Percentiles rank a stretch among this genome's conserved stretches.
Evolutionary conservation across 1,139 yeast species (phyloP).

Genomic region (Debaryomyces coudertii): DNA sequence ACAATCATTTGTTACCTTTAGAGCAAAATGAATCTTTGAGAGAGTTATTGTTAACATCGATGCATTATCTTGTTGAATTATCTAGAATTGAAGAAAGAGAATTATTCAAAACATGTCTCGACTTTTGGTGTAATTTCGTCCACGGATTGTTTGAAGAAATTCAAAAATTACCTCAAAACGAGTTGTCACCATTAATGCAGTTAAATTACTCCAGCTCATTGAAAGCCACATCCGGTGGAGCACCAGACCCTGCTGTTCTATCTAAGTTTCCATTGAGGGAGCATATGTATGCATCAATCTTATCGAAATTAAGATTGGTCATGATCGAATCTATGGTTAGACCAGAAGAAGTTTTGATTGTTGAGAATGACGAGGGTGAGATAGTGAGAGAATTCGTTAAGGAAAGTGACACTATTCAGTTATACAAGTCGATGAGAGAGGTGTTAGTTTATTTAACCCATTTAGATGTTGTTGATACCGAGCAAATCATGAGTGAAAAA

Average conservation of each 20-base stretch:
- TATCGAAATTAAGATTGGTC: slow-evolving; percentile 83
- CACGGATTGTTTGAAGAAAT: slow-evolving; percentile 81
- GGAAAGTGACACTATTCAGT: slow-evolving; percentile 94
- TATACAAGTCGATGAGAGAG: slow-evolving; percentile 94
- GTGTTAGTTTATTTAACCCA: slow-evolving; percentile 94
- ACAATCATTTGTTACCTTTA: slow-evolving; percentile 73
- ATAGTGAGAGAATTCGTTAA: slow-evolving; percentile 96
- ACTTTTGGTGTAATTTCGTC: slow-evolving; percentile 89
- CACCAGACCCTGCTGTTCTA: slow-evolving; percentile 80
- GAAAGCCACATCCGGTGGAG: slow-evolving; percentile 65
- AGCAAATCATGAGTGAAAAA: slow-evolving; percentile 89
- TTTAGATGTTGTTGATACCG: slow-evolving; percentile 92
- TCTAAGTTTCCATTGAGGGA: slow-evolving; percentile 81
- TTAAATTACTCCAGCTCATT: slow-evolving; percentile 58
- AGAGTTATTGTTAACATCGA: slow-evolving; percentile 69
- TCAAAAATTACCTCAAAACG: slow-evolving; percentile 73
- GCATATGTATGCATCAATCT: slow-evolving; percentile 73
- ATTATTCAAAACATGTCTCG: slow-evolving; percentile 90
- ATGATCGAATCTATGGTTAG: slow-evolving; percentile 97
- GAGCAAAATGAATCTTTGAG: slow-evolving; percentile 64
- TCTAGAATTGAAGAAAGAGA: slow-evolving; percentile 95
- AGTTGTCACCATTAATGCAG: slow-evolving; percentile 76
- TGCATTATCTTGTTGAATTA: slow-evolving; percentile 78
- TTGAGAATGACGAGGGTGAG: slow-evolving; percentile 98
- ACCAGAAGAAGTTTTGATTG: slow-evolving; percentile 96